Conservation (phyloP, 2,329 filamentous ascomycete species). For the Aspergillus arachidicola region DNA sequence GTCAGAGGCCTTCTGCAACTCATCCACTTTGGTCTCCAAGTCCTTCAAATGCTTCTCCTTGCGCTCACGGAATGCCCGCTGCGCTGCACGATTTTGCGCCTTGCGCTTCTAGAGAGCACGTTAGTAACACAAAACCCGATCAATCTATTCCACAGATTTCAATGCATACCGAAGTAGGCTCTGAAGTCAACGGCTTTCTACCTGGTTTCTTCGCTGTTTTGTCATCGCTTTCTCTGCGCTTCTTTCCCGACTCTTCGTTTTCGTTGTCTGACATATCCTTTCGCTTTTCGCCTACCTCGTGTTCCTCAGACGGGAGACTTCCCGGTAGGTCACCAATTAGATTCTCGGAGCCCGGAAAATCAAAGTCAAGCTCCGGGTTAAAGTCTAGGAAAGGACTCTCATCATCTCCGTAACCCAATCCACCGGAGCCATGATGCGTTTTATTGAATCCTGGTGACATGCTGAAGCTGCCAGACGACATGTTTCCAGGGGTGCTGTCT, state of each 20-base stretch:
- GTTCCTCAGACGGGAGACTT: constrained; percentile 33
- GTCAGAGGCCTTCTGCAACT: constrained; percentile 78
- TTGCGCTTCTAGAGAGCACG: constrained; percentile 58
- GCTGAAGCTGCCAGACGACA: constrained; percentile 47
- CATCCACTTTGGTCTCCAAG: constrained; percentile 59
- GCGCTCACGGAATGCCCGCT: constrained; percentile 89
- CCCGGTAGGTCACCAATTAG: constrained; percentile 77
- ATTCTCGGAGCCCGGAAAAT: constrained; percentile 61
- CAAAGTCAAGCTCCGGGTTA: constrained; percentile 77
- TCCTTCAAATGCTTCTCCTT: constrained; percentile 75
- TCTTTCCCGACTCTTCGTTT: constrained; percentile 65
- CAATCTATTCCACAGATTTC: neutral
- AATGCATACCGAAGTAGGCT: constrained; percentile 86
- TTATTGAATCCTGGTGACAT: constrained; percentile 38
- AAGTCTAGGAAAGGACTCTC: constrained; percentile 86
- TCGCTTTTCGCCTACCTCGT: constrained; percentile 63
- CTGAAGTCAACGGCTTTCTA: constrained; percentile 90
- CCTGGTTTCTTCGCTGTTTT: constrained; percentile 94
- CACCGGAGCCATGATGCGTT: constrained; percentile 41
- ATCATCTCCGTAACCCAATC: constrained; percentile 58
- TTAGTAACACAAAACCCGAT: constrained; percentile 23
- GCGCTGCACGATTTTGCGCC: constrained; percentile 90
- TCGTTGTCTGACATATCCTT: constrained; percentile 66
- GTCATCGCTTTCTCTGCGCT: constrained; percentile 77
- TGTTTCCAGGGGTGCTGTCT: constrained; percentile 40